These are phyloP conservation scores for Psophocarpus tetragonolobus DNA, from an alignment of 306 rosid species.

Conservation along the genomic window DNA sequence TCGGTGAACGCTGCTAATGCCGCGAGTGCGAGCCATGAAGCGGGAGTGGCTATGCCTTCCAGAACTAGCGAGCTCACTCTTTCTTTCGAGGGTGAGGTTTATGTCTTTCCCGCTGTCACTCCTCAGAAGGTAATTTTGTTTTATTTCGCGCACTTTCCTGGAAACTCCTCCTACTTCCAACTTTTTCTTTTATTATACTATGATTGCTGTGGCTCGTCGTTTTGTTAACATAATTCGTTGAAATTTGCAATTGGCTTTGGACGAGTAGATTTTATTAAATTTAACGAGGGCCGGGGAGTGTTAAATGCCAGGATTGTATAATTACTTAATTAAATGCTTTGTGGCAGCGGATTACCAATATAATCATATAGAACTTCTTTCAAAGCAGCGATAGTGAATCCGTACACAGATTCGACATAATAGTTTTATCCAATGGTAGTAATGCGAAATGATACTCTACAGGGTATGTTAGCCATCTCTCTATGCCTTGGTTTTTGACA, in stretches of 20 bases:
- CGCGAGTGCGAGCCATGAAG: constrained; percentile 45
- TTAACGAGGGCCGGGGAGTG: background rate
- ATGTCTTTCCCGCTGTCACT: constrained; percentile 86
- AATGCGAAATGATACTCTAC: background rate
- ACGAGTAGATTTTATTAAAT: background rate
- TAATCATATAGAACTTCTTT: background rate
- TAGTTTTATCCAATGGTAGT: background rate
- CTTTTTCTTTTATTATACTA: background rate
- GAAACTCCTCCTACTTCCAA: background rate
- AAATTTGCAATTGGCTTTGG: background rate
- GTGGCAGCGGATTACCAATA: background rate
- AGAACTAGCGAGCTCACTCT: constrained; percentile 95
- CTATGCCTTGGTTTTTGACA: background rate
- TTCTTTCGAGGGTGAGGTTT: constrained; percentile 96
- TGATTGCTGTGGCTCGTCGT: background rate
- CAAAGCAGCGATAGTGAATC: background rate
- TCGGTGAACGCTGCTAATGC: constrained; percentile 50
- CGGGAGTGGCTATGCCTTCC: constrained; percentile 47
- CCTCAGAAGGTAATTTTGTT: constrained; percentile 66
- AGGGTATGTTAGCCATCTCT: background rate
- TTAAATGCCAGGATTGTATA: background rate
- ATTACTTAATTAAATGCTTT: background rate
- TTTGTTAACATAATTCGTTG: background rate
- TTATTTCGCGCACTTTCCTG: background rate
- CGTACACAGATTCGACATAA: background rate